phyloP scores from a whole-genome alignment of 129 eudicot genomes.

The Ambrosia trifida region DNA sequence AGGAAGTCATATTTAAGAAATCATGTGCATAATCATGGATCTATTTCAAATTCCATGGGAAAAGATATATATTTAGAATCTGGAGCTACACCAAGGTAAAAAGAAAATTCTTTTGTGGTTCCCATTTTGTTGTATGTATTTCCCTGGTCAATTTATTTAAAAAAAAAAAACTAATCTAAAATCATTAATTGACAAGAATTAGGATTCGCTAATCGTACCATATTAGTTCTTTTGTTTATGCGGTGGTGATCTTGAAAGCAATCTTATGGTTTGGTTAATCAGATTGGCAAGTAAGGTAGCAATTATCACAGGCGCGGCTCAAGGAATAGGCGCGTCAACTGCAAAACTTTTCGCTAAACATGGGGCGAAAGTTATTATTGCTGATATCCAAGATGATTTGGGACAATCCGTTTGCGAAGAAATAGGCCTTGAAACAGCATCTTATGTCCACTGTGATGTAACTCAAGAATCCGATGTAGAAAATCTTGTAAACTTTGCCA shows the following conservation, averaged over 20 bases:
- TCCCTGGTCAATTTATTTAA: no score
- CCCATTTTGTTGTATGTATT: no score
- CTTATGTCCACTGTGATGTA: conserved; percentile 42
- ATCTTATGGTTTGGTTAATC: background rate
- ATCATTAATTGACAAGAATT: background rate
- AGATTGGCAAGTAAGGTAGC: conserved; percentile 46
- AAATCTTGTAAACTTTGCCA: conserved; percentile 17
- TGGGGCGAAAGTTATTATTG: conserved; percentile 44
- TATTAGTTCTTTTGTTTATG: background rate
- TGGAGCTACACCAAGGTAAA: conserved; percentile 20
- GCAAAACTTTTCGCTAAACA: conserved; percentile 30
- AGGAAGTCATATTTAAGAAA: conserved; percentile 6
- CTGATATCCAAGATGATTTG: conserved; percentile 41
- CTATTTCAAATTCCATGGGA: conserved; percentile 2
- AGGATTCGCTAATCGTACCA: background rate
- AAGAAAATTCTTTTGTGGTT: background rate
- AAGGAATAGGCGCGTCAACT: conserved; percentile 34
- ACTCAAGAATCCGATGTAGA: conserved; percentile 22
- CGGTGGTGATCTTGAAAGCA: background rate
- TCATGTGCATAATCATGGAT: background rate
- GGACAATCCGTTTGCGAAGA: conserved; percentile 30
- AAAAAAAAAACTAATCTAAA: background rate
- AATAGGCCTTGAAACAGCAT: conserved; percentile 13
- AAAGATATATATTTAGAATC: conserved; percentile 17
- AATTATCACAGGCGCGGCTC: conserved; percentile 43